Conservation (phyloP, 306 rosid species). For the Canavalia gladiata region DNA sequence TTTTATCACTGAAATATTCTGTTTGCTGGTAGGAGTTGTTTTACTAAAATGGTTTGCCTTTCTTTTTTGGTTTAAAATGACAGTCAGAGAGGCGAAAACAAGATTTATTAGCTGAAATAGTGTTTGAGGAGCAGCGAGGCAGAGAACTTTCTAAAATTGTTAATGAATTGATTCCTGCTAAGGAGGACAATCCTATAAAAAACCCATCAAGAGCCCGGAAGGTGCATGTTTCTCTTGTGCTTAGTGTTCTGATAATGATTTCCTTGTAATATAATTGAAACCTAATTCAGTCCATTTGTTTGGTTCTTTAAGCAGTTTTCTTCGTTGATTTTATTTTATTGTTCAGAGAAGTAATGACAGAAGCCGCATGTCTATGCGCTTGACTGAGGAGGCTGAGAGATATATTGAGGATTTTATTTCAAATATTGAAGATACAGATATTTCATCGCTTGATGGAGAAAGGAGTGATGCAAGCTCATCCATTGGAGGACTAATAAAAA, state of each 20-base stretch:
- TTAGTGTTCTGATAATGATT: constrained; percentile 25
- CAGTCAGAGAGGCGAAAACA: constrained; percentile 90
- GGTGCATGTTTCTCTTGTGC: constrained; percentile 57
- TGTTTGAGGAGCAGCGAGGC: constrained; percentile 84
- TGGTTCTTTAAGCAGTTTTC: constrained; percentile 31
- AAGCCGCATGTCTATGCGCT: constrained; percentile 72
- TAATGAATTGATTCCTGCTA: constrained; percentile 70
- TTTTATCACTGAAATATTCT: constrained; percentile 18
- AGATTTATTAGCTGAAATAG: constrained; percentile 81
- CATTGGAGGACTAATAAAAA: constrained; percentile 75
- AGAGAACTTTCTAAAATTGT: constrained; percentile 77
- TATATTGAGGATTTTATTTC: constrained; percentile 96
- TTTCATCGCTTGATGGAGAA: constrained; percentile 95
- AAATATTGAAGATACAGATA: constrained; percentile 93
- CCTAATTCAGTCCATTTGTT: background rate
- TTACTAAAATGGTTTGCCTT: constrained; percentile 2
- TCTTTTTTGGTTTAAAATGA: constrained; percentile 28
- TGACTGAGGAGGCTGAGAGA: constrained; percentile 91
- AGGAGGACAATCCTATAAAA: constrained; percentile 53
- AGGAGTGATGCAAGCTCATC: constrained; percentile 96
- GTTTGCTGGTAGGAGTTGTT: constrained; percentile 15
- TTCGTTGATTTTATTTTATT: constrained; percentile 26
- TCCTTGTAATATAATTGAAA: constrained; percentile 38
- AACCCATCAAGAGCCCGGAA: constrained; percentile 68
- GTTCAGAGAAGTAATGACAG: constrained; percentile 86